Conservation (phyloP, 805 yeast species). For the Cyberlindnera mycetangii region DNA sequence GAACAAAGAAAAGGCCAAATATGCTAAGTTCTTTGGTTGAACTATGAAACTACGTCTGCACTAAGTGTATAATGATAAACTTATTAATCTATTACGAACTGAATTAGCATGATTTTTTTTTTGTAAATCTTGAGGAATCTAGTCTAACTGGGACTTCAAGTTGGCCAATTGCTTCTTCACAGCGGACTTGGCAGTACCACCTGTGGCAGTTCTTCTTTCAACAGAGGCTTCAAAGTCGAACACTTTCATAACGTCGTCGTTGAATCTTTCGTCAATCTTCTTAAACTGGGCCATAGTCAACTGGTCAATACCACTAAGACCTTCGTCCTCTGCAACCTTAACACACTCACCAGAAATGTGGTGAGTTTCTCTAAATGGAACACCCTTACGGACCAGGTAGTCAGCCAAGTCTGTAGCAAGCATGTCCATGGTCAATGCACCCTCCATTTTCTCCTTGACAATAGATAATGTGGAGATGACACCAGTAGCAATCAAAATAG, state of each 20-base stretch:
- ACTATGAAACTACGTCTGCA: not conserved
- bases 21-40: conserved; percentile 57
- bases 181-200: conserved; percentile 94
- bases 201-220: conserved; percentile 94
- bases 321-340: conserved; percentile 76
- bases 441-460: conserved; percentile 72
- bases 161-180: conserved; percentile 66
- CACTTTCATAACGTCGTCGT: conserved; percentile 74
- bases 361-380: conserved; percentile 98
- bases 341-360: conserved; percentile 99
- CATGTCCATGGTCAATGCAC: conserved; percentile 97
- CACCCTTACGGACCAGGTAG: conserved; percentile 95
- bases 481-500: conserved; percentile 92
- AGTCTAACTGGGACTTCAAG: conserved; percentile 31
- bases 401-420: conserved; percentile 98
- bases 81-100: not conserved
- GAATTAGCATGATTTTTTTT: not conserved
- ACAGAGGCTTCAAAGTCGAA: conserved; percentile 92
- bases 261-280: conserved; percentile 76
- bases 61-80: too few relatives aligned
- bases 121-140: not conserved
- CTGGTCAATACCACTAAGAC: conserved; percentile 81
- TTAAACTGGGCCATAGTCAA: conserved; percentile 75
- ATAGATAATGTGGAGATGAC: conserved; percentile 85
- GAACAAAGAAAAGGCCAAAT: conserved; percentile 48